Evolutionary conservation across 768 basidiomycete species (phyloP).

Genomic region (Auriscalpium vulgare): DNA sequence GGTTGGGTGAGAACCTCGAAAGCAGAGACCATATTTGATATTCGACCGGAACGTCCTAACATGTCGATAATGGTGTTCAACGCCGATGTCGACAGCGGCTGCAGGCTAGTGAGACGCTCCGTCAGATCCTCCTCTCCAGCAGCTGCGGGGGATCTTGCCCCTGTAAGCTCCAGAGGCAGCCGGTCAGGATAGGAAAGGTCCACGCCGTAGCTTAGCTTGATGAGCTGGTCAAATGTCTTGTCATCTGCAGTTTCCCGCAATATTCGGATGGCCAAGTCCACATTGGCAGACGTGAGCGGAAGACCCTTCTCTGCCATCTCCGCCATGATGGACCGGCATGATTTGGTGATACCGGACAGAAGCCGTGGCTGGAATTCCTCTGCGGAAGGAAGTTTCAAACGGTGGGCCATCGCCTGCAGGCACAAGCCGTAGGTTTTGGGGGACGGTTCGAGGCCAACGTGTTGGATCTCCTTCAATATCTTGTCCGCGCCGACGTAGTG

Average conservation of each 20-base stretch:
- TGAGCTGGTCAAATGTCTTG: conserved; percentile 46
- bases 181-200: conserved; percentile 72
- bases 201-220: conserved; percentile 68
- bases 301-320: conserved; percentile 48
- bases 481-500: conserved; percentile 51
- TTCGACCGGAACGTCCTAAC: conserved; percentile 49
- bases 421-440: conserved; percentile 53
- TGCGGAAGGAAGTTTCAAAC: conserved; percentile 51
- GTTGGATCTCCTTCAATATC: conserved; percentile 53
- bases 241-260: conserved; percentile 56
- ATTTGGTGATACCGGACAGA: conserved; percentile 34
- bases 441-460: conserved; percentile 36
- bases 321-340: conserved; percentile 42
- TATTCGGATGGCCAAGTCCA: conserved; percentile 64
- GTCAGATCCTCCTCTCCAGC: conserved; percentile 23
- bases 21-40: conserved; percentile 62
- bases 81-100: conserved; percentile 40
- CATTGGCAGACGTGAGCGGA: conserved; percentile 46
- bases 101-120: conserved; percentile 27
- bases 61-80: conserved; percentile 70
- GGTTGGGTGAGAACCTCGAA: conserved; percentile 77
- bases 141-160: neutral
- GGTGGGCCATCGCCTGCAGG: conserved; percentile 64
- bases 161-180: conserved; percentile 38
- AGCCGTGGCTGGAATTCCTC: conserved; percentile 27